Evolutionary conservation across 345 rosid genomes (phyloP).

Genomic region (Chamaenerion angustifolium): DNA sequence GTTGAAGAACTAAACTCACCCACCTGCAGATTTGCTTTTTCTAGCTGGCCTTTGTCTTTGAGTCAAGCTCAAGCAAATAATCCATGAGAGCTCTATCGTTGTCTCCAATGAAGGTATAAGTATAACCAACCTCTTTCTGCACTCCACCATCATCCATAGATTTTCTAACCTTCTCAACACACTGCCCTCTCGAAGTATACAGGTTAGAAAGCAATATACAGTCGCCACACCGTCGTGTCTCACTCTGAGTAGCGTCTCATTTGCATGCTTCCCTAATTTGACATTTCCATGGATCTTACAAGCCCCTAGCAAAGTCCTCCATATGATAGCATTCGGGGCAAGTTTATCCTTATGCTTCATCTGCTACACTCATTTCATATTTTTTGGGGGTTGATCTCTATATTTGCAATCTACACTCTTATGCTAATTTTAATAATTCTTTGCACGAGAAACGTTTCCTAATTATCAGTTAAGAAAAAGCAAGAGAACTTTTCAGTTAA

Average conservation of each 20-base stretch:
- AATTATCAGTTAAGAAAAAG: too few relatives aligned
- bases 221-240: constrained; percentile 21
- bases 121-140: constrained; percentile 25
- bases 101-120: constrained; percentile 33
- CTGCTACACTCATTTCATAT: too few relatives aligned
- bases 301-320: constrained; percentile 45
- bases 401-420: too few relatives aligned
- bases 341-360: too few relatives aligned
- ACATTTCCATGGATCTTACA: constrained; percentile 33
- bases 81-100: constrained; percentile 8
- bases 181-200: constrained; percentile 29
- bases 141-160: constrained; percentile 24
- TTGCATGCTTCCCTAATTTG: constrained; percentile 26
- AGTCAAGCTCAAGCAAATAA: constrained; percentile 2
- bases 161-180: constrained; percentile 29
- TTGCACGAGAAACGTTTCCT: too few relatives aligned
- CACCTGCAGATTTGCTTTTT: neutral
- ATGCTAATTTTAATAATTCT: too few relatives aligned
- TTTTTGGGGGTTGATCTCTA: too few relatives aligned
- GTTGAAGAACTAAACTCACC: too few relatives aligned
- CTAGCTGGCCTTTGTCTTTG: neutral
- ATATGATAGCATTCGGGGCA: constrained; percentile 24
- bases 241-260: constrained; percentile 20
- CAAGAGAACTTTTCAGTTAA: too few relatives aligned
- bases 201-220: constrained; percentile 28